phyloP scores from a whole-genome alignment of 441 rosid species.

The Raphanus hybrid region DNA sequence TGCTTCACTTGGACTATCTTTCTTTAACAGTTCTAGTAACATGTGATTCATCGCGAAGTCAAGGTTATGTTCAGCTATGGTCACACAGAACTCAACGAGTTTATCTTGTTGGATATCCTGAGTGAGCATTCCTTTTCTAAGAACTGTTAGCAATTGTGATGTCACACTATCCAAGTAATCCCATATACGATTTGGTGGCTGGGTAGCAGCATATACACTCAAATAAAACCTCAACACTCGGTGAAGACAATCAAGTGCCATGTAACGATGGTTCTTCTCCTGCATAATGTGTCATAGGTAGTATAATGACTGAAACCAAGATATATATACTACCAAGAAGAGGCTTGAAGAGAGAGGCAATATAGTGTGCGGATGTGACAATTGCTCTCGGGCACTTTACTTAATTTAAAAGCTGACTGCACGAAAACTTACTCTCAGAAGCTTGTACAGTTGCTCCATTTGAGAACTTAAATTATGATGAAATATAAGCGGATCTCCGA shows the following conservation, averaged over 20 bases:
- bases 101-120: conserved; percentile 99
- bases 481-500: conserved; percentile 97
- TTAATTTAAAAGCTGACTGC: conserved; percentile 18
- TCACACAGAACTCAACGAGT: conserved; percentile 97
- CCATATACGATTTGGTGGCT: conserved; percentile 96
- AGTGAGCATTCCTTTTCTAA: conserved; percentile 94
- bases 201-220: conserved; percentile 94
- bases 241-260: conserved; percentile 98
- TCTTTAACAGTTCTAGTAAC: conserved; percentile 95
- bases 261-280: conserved; percentile 99
- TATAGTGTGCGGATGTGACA: conserved; percentile 13
- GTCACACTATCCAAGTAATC: conserved; percentile 99
- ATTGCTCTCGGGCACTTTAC: conserved; percentile 16
- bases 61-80: conserved; percentile 98
- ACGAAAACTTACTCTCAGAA: conserved; percentile 76
- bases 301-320: conserved; percentile 33
- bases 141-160: conserved; percentile 86
- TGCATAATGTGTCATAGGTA: conserved; percentile 44
- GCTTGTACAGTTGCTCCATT: conserved; percentile 99
- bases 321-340: conserved; percentile 21
- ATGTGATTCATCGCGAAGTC: conserved; percentile 99
- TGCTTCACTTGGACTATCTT: conserved; percentile 96
- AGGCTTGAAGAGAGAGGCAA: conserved; percentile 23
- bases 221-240: conserved; percentile 96
- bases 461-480: conserved; percentile 84